phyloP scores from a whole-genome alignment of 345 rosid species.

The Arabidopsis thaliana region TAIR10.1 NC_003076.8:2540501-2541000 shows the following conservation, averaged over 20 bases:
- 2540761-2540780: conserved; percentile 3
- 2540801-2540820: conserved; percentile 54
- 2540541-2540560: conserved; percentile 70
- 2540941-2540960: conserved; percentile 59
- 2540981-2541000: conserved; percentile 58
- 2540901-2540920: conserved; percentile 58
- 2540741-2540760: neutral
- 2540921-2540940: conserved; percentile 83
- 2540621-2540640: conserved; percentile 1
- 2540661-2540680: conserved; percentile 70
- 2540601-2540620: neutral
- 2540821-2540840: conserved; percentile 41
- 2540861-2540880: conserved; percentile 55
- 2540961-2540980: conserved; percentile 52
- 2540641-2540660: neutral
- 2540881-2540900: conserved; percentile 55
- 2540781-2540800: conserved; percentile 61
- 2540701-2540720: conserved; percentile 68
- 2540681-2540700: conserved; percentile 85
- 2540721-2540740: neutral
- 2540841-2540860: conserved; percentile 50
- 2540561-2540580: conserved; percentile 63
- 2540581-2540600: conserved; percentile 50
- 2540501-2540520: neutral
- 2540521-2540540: conserved; percentile 42